Evolutionary conservation across 2,329 filamentous ascomycete genomes (phyloP).

Genomic region (Hypoxylon sp.): DNA sequence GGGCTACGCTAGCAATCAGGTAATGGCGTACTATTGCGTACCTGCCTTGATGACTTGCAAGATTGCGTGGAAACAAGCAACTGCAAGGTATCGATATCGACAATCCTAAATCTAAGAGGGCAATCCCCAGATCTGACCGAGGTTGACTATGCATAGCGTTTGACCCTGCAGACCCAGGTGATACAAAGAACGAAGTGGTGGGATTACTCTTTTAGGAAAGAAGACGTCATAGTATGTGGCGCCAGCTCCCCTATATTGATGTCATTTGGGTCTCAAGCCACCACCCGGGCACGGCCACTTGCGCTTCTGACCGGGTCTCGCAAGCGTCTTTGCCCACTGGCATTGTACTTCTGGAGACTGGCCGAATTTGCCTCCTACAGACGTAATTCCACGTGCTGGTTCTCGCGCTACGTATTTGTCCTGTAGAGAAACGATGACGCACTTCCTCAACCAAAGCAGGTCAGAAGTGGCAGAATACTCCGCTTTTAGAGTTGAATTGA

Average conservation of each 20-base stretch:
- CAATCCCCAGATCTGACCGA: slow-evolving; percentile 34
- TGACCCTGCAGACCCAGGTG: slow-evolving; percentile 3
- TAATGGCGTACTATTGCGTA: slow-evolving; percentile 12
- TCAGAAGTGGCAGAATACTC: not conserved
- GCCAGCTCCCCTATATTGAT: slow-evolving; percentile 30
- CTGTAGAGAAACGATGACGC: slow-evolving; percentile 21
- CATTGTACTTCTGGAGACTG: slow-evolving; percentile 7
- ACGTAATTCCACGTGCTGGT: slow-evolving; percentile 24
- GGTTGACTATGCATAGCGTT: slow-evolving; percentile 35
- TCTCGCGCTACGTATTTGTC: slow-evolving; percentile 4
- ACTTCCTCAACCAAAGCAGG: not conserved
- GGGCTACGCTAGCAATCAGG: not conserved
- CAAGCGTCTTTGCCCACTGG: slow-evolving; percentile 5
- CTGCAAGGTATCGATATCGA: slow-evolving; percentile 3
- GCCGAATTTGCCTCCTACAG: slow-evolving; percentile 20
- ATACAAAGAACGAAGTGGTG: slow-evolving; percentile 12
- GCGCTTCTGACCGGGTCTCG: not conserved
- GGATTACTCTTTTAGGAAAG: slow-evolving; percentile 43
- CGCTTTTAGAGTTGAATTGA: not conserved
- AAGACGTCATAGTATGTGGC: slow-evolving; percentile 39
- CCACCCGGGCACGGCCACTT: slow-evolving; percentile 3
- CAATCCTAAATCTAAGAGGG: slow-evolving; percentile 18
- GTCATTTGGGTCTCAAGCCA: slow-evolving; percentile 40
- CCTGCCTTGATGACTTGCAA: not conserved
- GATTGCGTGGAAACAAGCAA: slow-evolving; percentile 21